Base-by-base conservation (phyloP, 2,329 filamentous ascomycete genomes). In the Verticillium tricorpus region DNA sequence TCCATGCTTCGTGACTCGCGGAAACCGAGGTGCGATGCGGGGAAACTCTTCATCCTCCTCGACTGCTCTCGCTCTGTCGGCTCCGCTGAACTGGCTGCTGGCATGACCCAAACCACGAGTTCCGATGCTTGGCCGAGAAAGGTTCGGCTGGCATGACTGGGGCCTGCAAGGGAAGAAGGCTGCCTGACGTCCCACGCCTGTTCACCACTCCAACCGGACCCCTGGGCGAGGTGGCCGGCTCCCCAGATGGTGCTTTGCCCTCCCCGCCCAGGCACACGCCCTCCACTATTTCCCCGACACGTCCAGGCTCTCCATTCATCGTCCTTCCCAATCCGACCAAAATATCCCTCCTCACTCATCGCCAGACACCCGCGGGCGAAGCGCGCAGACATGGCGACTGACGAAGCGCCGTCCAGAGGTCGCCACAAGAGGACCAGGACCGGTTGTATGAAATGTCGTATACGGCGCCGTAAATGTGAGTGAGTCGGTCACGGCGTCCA, bases 391-490 rank as follows among this genome's bases (percentile, higher is more conserved):
- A 65, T 64, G 64, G 3, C 64, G n/a, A 62, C 63, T 54, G 60
- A 61, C 54, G 62, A 45, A 40, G 39, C 57, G 39, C 59, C 60
- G 2, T 52, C 58, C 34, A 66, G 57, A 40, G 25, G 56, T 32
- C 40, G 62, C 28, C 65, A 63, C 56, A 70, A 68, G 62, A 72
- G 73, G 62, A 72, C 72, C 57, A 69, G 80, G 58, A 80, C 79
- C 1, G 79, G 80, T 15, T 83, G 79, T 69, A 71, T 80, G 65
- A 79, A 78, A 60, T 83, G 80, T 71, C 77, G 80, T 35, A 71
- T 77, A 35, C 77, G 80, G 57, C 70, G 80, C 56, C 74, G 80
- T 35, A 83, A 82, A 71, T 82, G 80, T 80, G 69, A 65, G 75
- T 70, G 55, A 19, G 39, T 39, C 31, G 25, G n/a, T 19, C 34